These are phyloP conservation scores for Mortierella sp. DNA, from an alignment of 371 early-diverging fungal species.

Conservation along the genomic window DNA sequence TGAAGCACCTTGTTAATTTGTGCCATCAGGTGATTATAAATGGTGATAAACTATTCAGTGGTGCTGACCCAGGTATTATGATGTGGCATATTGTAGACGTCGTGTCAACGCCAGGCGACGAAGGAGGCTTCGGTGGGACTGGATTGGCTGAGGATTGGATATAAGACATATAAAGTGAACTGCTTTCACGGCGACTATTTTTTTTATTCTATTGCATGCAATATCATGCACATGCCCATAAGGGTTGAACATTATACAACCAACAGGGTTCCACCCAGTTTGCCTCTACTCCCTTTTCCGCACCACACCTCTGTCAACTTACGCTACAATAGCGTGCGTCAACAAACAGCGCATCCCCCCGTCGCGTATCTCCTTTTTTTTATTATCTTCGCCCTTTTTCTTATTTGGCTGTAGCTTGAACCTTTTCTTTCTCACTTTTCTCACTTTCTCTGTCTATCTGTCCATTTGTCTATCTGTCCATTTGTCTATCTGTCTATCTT, in stretches of 20 bases:
- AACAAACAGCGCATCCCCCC: neutral
- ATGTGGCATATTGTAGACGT: slow-evolving; percentile 8
- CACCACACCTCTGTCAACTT: neutral
- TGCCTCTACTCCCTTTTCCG: neutral
- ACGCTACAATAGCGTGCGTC: neutral
- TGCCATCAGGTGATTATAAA: too few species aligned
- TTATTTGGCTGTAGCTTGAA: neutral
- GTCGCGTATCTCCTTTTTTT: neutral
- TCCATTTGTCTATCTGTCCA: too few species aligned
- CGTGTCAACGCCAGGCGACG: slow-evolving; percentile 16
- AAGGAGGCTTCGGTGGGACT: slow-evolving; percentile 46
- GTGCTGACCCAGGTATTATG: neutral
- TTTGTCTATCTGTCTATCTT: too few species aligned
- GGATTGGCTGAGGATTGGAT: slow-evolving; percentile 35
- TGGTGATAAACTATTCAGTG: too few species aligned
- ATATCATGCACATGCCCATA: too few species aligned
- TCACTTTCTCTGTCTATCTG: neutral
- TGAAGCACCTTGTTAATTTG: neutral
- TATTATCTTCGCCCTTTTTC: neutral
- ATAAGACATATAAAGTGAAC: too few species aligned
- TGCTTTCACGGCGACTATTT: too few species aligned
- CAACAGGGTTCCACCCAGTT: too few species aligned
- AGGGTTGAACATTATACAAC: too few species aligned
- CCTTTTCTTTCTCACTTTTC: neutral
- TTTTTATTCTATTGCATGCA: too few species aligned